phyloP scores from a whole-genome alignment of 2,329 filamentous ascomycete species.

The Fusarium anguioides region DNA sequence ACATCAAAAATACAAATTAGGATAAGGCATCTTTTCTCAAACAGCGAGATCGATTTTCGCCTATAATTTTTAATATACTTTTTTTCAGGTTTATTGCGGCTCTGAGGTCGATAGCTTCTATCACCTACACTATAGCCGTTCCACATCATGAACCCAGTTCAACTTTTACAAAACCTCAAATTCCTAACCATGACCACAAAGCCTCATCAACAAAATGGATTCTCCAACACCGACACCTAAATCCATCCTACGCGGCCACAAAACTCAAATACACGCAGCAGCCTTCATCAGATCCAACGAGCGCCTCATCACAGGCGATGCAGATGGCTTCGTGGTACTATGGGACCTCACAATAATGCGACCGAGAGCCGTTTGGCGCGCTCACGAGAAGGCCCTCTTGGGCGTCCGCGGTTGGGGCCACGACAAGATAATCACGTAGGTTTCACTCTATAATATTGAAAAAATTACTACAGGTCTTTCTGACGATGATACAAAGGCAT shows the following conservation, averaged over 20 bases:
- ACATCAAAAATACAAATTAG: background rate
- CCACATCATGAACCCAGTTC: conserved; percentile 7
- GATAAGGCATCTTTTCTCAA: too few relatives aligned
- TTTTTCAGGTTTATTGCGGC: background rate
- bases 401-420: conserved; percentile 76
- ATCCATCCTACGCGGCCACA: conserved; percentile 85
- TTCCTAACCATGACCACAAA: conserved; percentile 7
- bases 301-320: conserved; percentile 86
- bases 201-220: conserved; percentile 41
- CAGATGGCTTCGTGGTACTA: conserved; percentile 86
- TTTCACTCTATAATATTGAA: background rate
- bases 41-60: background rate
- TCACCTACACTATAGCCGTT: background rate
- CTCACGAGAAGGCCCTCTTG: conserved; percentile 82
- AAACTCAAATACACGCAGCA: conserved; percentile 80
- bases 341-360: conserved; percentile 89
- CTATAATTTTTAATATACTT: background rate
- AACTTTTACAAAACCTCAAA: background rate
- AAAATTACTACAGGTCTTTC: background rate
- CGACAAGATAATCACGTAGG: conserved; percentile 86
- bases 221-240: conserved; percentile 55
- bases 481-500: conserved; percentile 67
- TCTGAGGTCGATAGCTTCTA: background rate
- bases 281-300: conserved; percentile 78
- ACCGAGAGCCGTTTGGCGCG: conserved; percentile 85